A percentile compares a stretch with the other conserved stretches of the same genome.
phyloP scores from a whole-genome alignment of 2,329 filamentous ascomycete species.

The Fusarium stilboides region DNA sequence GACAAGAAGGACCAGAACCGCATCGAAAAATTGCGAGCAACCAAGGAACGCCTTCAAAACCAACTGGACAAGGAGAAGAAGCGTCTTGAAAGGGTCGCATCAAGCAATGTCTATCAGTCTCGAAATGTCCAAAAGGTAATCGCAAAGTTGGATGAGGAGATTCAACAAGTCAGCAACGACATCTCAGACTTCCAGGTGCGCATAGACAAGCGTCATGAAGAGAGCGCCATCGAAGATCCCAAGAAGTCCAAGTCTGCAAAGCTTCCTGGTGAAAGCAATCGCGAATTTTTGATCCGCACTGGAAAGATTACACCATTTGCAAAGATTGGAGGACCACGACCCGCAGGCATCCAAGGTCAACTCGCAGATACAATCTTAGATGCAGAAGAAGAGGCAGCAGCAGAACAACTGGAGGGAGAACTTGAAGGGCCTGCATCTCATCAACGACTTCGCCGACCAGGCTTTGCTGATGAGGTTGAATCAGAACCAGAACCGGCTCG shows the following conservation, averaged over 20 bases:
- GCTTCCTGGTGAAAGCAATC: conserved; percentile 84
- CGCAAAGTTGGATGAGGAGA: conserved; percentile 74
- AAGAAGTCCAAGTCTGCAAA: conserved; percentile 68
- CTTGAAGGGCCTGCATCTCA: conserved; percentile 74
- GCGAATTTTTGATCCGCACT: conserved; percentile 93
- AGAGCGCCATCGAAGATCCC: conserved; percentile 61
- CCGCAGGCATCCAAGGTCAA: conserved; percentile 74
- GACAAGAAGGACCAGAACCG: conserved; percentile 75
- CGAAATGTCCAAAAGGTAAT: conserved; percentile 76
- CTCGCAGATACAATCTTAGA: conserved; percentile 85
- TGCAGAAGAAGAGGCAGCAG: conserved; percentile 79
- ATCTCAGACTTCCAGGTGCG: conserved; percentile 84
- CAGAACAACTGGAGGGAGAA: conserved; percentile 57
- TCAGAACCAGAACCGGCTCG: conserved; percentile 34
- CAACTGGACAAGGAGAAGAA: conserved; percentile 73
- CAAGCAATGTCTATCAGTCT: conserved; percentile 65
- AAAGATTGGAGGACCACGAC: conserved; percentile 77
- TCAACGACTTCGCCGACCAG: conserved; percentile 80
- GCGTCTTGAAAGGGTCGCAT: conserved; percentile 59
- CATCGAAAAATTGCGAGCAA: conserved; percentile 71
- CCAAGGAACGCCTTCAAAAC: conserved; percentile 71
- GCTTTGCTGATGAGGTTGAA: conserved; percentile 68
- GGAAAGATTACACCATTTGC: conserved; percentile 98
- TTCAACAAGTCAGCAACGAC: conserved; percentile 78
- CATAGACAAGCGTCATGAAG: conserved; percentile 80